Evolutionary conservation across 345 rosid genomes (phyloP).

Genomic region (Salix viminalis): DNA sequence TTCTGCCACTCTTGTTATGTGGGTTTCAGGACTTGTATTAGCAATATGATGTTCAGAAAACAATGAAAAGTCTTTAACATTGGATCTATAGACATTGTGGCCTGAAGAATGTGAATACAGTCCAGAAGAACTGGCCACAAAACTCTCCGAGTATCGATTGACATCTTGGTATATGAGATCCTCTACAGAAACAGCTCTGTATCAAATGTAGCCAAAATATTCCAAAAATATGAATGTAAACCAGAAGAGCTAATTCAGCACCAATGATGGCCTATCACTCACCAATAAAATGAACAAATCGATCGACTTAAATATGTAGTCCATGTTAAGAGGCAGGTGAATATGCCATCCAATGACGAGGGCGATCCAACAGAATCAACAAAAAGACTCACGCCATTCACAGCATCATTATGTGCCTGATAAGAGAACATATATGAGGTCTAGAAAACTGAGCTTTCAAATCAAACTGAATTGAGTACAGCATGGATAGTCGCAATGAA

Average conservation of each 20-base stretch:
- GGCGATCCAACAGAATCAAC: constrained; percentile 32
- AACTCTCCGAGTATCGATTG: constrained; percentile 27
- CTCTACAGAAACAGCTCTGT: constrained; percentile 33
- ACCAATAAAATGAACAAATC: constrained; percentile 44
- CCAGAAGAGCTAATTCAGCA: background rate
- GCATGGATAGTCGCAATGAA: background rate
- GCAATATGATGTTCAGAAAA: constrained; percentile 14
- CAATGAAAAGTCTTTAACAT: constrained; percentile 28
- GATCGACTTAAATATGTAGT: constrained; percentile 34
- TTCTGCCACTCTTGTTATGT: constrained; percentile 21
- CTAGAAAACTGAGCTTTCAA: constrained; percentile 6
- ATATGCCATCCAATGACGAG: constrained; percentile 29
- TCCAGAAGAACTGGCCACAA: constrained; percentile 15
- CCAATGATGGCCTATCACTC: constrained; percentile 18
- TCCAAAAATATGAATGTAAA: background rate
- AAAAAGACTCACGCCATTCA: constrained; percentile 16
- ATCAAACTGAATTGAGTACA: background rate
- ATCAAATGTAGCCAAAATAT: constrained; percentile 8
- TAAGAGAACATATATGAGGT: constrained; percentile 20
- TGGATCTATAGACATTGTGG: constrained; percentile 19
- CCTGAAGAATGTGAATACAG: constrained; percentile 30
- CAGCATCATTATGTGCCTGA: constrained; percentile 34
- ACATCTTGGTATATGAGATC: constrained; percentile 47
- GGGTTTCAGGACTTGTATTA: constrained; percentile 21
- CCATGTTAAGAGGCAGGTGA: constrained; percentile 33